Evolutionary conservation across 23 red algal species (phyloP).

Genomic region (Gracilaria caudata): DNA sequence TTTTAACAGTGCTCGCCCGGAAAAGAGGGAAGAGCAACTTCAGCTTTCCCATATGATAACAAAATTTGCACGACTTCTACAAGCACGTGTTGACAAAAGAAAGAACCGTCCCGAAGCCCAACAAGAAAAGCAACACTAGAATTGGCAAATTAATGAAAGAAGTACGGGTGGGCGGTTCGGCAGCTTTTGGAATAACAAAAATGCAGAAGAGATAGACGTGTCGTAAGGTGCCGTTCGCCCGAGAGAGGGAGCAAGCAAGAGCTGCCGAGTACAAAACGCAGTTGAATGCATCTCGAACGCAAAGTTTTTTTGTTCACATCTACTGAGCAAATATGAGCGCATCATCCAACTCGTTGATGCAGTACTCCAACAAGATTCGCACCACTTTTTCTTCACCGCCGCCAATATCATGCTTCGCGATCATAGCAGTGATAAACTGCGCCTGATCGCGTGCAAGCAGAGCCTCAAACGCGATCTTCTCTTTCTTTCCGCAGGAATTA

Average conservation of each 20-base stretch:
- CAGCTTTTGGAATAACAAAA: background rate
- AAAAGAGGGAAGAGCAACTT: background rate
- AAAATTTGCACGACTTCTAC: background rate
- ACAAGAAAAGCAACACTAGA: background rate
- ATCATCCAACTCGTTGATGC: conserved; percentile 31
- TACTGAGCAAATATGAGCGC: conserved; percentile 28
- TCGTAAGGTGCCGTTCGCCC: no score
- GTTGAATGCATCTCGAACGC: no score
- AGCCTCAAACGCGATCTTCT: conserved; percentile 19
- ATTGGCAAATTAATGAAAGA: background rate
- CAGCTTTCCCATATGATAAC: background rate
- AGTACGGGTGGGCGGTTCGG: no score
- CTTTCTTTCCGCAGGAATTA: conserved; percentile 48
- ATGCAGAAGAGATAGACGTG: background rate
- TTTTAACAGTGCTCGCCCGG: no score
- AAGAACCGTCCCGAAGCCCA: background rate
- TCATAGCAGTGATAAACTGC: conserved; percentile 6
- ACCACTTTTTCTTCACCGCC: conserved; percentile 31
- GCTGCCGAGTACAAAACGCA: background rate
- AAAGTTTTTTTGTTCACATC: background rate
- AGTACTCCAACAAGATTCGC: conserved; percentile 33
- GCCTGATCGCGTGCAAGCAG: background rate
- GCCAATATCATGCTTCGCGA: conserved; percentile 24
- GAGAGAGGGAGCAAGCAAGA: background rate
- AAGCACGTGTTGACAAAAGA: background rate